Percentiles rank a stretch among this genome's conserved stretches.
phyloP scores from a whole-genome alignment of 495 filamentous ascomycete genomes.

The Hamigera avellanea region DNA sequence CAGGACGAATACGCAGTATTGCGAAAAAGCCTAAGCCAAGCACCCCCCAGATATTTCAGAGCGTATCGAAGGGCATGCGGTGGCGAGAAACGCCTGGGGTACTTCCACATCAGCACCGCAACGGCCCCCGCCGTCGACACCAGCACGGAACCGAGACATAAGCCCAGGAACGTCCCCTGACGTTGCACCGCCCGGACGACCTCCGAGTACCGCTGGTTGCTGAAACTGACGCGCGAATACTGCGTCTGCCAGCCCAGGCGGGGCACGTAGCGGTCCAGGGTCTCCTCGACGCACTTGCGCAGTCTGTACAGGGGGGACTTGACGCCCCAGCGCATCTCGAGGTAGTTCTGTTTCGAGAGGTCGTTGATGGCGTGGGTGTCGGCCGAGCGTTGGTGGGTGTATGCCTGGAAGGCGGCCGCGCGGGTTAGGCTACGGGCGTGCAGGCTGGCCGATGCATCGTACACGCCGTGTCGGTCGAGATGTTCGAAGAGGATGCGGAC shows the following conservation, averaged over 20 bases:
- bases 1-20: neutral
- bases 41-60: neutral
- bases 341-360: slow-evolving; percentile 79
- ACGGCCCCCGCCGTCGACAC: slow-evolving; percentile 13
- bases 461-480: slow-evolving; percentile 52
- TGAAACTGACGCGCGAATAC: slow-evolving; percentile 87
- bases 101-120: slow-evolving; percentile 21
- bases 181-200: slow-evolving; percentile 53
- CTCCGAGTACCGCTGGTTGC: slow-evolving; percentile 81
- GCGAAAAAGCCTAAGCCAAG: slow-evolving; percentile 2
- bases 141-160: slow-evolving; percentile 18
- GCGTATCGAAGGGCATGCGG: slow-evolving; percentile 1
- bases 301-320: slow-evolving; percentile 60
- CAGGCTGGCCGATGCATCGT: slow-evolving; percentile 16
- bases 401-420: slow-evolving; percentile 55
- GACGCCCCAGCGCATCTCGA: slow-evolving; percentile 83
- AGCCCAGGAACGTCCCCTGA: slow-evolving; percentile 52
- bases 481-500: slow-evolving; percentile 67
- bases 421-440: slow-evolving; percentile 30
- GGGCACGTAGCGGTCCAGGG: slow-evolving; percentile 64
- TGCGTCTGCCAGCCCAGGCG: slow-evolving; percentile 77
- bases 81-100: slow-evolving; percentile 12
- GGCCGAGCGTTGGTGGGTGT: slow-evolving; percentile 55
- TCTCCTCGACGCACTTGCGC: slow-evolving; percentile 79
- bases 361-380: slow-evolving; percentile 90